These are phyloP conservation scores for Puccinia brachypodii DNA, from an alignment of 1,284 basidiomycete genomes.

Conservation along the genomic window DNA sequence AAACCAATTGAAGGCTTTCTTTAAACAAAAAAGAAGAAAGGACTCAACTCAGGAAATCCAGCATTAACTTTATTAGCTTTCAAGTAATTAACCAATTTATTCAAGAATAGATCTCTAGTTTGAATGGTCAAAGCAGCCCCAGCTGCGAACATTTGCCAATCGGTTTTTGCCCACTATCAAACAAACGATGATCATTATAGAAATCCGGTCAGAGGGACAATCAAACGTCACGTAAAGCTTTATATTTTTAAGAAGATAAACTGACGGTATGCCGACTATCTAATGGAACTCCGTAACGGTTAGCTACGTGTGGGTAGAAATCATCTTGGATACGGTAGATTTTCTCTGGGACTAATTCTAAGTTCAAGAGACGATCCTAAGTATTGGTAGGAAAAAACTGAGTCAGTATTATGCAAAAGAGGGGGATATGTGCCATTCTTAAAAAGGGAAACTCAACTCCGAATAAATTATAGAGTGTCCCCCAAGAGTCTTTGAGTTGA, in stretches of 20 bases:
- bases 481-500: constrained; percentile 56
- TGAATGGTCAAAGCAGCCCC: constrained; percentile 52
- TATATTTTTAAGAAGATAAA: too few relatives aligned
- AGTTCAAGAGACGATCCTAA: constrained; percentile 56
- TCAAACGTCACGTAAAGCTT: neutral
- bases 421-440: constrained; percentile 50
- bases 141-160: constrained; percentile 58
- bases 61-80: constrained; percentile 55
- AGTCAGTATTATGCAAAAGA: neutral
- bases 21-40: constrained; percentile 51
- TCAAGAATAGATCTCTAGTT: constrained; percentile 55
- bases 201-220: neutral
- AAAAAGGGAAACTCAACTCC: constrained; percentile 51
- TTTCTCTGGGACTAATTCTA: constrained; percentile 54
- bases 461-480: constrained; percentile 56
- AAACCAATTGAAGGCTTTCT: too few relatives aligned
- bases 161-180: constrained; percentile 51
- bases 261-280: constrained; percentile 57
- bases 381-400: constrained; percentile 52
- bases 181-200: neutral
- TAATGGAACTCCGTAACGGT: constrained; percentile 56
- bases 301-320: constrained; percentile 54
- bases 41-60: constrained; percentile 56
- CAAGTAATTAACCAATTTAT: constrained; percentile 54
- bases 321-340: constrained; percentile 56